Evolutionary conservation across 2,329 filamentous ascomycete genomes (phyloP).

Genomic region (Aspergillus arachidicola): DNA sequence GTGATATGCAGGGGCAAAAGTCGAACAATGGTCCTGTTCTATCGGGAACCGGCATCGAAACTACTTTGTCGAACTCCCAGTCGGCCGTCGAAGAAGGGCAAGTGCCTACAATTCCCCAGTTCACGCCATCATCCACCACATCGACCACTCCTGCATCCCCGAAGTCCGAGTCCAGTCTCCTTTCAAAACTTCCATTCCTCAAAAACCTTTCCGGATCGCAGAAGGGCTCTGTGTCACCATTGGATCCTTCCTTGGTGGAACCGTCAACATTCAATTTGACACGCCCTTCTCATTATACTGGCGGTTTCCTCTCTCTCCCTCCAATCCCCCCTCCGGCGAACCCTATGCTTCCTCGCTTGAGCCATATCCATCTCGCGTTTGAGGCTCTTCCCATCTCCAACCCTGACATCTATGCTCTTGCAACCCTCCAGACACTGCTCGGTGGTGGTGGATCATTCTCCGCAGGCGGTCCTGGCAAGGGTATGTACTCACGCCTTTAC

Average conservation of each 20-base stretch:
- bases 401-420: slow-evolving; percentile 92
- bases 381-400: slow-evolving; percentile 90
- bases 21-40: slow-evolving; percentile 52
- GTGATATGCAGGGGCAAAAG: slow-evolving; percentile 73
- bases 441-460: slow-evolving; percentile 96
- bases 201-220: slow-evolving; percentile 79
- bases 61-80: slow-evolving; percentile 40
- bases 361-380: slow-evolving; percentile 93
- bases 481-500: slow-evolving; percentile 98
- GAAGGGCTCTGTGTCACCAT: slow-evolving; percentile 57
- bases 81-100: slow-evolving; percentile 34
- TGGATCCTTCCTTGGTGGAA: slow-evolving; percentile 51
- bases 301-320: slow-evolving; percentile 86
- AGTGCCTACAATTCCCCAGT: slow-evolving; percentile 40
- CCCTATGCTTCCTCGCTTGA: slow-evolving; percentile 77
- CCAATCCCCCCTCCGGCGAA: slow-evolving; percentile 76
- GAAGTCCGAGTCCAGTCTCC: slow-evolving; percentile 61
- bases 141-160: slow-evolving; percentile 40
- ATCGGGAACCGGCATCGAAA: slow-evolving; percentile 62
- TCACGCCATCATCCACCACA: slow-evolving; percentile 44
- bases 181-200: slow-evolving; percentile 85
- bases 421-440: slow-evolving; percentile 91
- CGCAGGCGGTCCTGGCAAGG: slow-evolving; percentile 93
- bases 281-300: slow-evolving; percentile 80
- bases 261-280: slow-evolving; percentile 59